Conservation (phyloP, 257 asterid genomes). For the Solanum sejunctum region DNA sequence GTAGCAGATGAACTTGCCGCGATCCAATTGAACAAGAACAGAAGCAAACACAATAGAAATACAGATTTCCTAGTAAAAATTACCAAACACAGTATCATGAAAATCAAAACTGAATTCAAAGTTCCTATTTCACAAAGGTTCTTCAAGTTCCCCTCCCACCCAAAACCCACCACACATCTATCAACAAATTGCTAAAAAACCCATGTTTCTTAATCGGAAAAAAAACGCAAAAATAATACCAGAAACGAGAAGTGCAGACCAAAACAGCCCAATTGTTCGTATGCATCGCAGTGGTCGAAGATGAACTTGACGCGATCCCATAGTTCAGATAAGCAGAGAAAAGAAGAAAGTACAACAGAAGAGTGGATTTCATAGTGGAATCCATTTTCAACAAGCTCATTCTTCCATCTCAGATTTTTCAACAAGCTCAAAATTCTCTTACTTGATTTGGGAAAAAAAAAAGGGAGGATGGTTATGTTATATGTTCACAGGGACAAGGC, state of each 20-base stretch:
- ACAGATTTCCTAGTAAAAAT: too few species aligned
- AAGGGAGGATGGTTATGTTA: too few species aligned
- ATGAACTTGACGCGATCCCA: constrained; percentile 10
- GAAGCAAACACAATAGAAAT: too few species aligned
- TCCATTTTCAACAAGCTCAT: not conserved
- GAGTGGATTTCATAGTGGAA: not conserved
- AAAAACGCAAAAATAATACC: constrained; percentile 22
- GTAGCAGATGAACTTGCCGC: constrained; percentile 23
- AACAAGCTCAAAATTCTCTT: not conserved
- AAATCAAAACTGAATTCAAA: too few species aligned
- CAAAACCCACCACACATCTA: too few species aligned
- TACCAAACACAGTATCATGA: too few species aligned
- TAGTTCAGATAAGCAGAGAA: not conserved
- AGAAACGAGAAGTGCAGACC: constrained; percentile 96
- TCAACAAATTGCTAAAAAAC: too few species aligned
- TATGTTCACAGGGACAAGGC: too few species aligned
- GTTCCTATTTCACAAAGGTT: too few species aligned
- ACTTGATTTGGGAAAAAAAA: not conserved
- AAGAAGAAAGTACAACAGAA: not conserved
- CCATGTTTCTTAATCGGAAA: not conserved
- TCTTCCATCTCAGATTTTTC: not conserved
- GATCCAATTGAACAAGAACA: not conserved
- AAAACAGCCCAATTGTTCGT: constrained; percentile 96
- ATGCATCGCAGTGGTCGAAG: constrained; percentile 58
- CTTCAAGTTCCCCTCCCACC: too few species aligned